phyloP scores from a whole-genome alignment of 108 stramenopile genomes.

The Nitzschia sp. region DNA sequence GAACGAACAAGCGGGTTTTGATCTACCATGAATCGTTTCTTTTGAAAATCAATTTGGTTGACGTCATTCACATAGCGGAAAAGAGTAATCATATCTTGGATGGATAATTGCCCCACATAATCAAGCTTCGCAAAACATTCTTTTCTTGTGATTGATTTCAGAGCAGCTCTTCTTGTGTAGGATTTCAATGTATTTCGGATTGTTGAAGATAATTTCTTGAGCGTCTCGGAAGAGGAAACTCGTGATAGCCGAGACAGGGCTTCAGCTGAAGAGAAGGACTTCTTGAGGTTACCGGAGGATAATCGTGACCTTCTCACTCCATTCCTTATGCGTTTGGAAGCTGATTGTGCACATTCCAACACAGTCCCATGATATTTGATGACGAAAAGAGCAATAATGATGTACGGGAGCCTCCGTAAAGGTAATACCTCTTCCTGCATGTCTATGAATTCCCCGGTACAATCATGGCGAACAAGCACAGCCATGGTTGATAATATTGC shows the following conservation, averaged over 20 bases:
- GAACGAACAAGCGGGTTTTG: constrained; percentile 19
- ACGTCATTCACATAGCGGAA: constrained; percentile 30
- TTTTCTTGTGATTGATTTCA: constrained; percentile 35
- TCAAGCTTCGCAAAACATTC: constrained; percentile 28
- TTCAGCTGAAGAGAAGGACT: constrained; percentile 12
- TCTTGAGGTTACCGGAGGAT: background rate
- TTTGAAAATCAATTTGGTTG: constrained; percentile 24
- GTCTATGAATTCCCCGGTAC: background rate
- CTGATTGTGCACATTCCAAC: background rate
- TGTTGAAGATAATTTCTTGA: constrained; percentile 20
- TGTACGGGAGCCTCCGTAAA: background rate
- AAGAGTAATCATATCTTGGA: constrained; percentile 22
- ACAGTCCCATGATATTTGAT: background rate
- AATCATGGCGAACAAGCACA: background rate
- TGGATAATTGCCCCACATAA: constrained; percentile 29
- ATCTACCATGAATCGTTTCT: constrained; percentile 16
- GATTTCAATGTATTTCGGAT: constrained; percentile 16
- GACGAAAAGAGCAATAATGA: background rate
- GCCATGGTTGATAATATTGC: background rate
- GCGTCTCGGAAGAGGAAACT: constrained; percentile 22
- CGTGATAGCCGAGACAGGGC: constrained; percentile 25
- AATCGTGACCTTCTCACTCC: background rate
- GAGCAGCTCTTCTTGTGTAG: constrained; percentile 8
- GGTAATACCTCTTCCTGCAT: background rate
- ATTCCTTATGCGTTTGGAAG: background rate